A percentile compares a stretch with the other conserved stretches of the same genome.
Conservation (phyloP, 2,329 filamentous ascomycete genomes). For the Fusarium sp. region DNA sequence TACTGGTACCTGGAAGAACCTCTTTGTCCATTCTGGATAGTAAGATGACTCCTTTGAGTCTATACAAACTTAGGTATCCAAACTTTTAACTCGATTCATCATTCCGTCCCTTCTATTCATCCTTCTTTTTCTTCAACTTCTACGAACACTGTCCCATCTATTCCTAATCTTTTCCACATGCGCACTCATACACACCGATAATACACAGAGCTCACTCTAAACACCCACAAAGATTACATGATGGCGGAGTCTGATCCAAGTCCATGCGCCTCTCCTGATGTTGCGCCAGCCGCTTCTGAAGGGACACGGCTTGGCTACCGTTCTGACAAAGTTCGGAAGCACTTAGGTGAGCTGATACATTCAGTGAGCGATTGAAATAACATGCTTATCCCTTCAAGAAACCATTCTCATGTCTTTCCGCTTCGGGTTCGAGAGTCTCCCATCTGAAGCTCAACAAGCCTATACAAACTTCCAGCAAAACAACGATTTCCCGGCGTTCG, state of each 20-base stretch:
- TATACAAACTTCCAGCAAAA: conserved; percentile 20
- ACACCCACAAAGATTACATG: not conserved
- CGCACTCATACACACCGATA: not conserved
- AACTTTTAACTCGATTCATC: conserved; percentile 2
- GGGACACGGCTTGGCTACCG: not conserved
- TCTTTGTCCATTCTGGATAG: conserved; percentile 15
- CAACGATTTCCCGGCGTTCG: conserved; percentile 11
- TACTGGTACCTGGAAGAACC: not conserved
- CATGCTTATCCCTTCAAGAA: conserved; percentile 26
- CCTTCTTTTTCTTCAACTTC: not conserved
- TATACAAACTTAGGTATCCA: not conserved
- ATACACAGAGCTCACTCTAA: not conserved
- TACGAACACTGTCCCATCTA: not conserved
- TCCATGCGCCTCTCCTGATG: not conserved
- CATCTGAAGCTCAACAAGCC: conserved; percentile 18
- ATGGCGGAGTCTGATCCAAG: conserved; percentile 18
- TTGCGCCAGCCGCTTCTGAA: not conserved
- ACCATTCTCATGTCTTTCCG: conserved; percentile 19
- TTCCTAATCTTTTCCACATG: not conserved
- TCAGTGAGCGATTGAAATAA: rapidly evolving
- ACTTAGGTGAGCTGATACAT: conserved; percentile 7
- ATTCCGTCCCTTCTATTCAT: not conserved
- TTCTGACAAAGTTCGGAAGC: conserved; percentile 8
- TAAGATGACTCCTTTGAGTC: conserved; percentile 5
- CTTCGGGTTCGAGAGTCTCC: conserved; percentile 26